These are phyloP conservation scores for Yamadazyma diddensiae DNA, from an alignment of 1,139 yeast species.

Conservation along the genomic window DNA sequence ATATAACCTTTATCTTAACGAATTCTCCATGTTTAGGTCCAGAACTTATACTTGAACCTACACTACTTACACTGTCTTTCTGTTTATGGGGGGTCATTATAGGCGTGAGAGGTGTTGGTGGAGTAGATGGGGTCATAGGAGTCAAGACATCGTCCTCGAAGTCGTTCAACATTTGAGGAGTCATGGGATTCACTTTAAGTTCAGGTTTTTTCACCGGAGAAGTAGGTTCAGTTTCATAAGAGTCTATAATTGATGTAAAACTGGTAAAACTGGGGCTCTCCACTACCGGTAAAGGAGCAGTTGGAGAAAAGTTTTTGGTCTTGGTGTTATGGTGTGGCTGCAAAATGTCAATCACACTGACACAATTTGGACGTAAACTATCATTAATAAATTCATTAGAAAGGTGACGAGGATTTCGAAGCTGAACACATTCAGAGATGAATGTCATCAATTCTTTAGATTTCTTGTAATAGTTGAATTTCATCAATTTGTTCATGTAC, in stretches of 20 bases:
- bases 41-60: not conserved
- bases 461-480: slow-evolving; percentile 13
- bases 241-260: slow-evolving; percentile 24
- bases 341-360: slow-evolving; percentile 19
- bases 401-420: slow-evolving; percentile 9
- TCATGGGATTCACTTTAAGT: slow-evolving; percentile 8
- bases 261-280: slow-evolving; percentile 20
- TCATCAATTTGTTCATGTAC: slow-evolving; percentile 29
- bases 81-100: slow-evolving; percentile 1
- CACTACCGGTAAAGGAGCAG: slow-evolving; percentile 26
- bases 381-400: slow-evolving; percentile 21
- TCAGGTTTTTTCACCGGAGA: slow-evolving; percentile 30
- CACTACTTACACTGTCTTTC: slow-evolving; percentile 2
- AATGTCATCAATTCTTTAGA: slow-evolving; percentile 18
- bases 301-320: slow-evolving; percentile 21
- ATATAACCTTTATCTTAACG: slow-evolving; percentile 30
- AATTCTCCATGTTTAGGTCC: slow-evolving; percentile 13
- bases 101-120: slow-evolving; percentile 21
- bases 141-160: slow-evolving; percentile 6
- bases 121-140: slow-evolving; percentile 18
- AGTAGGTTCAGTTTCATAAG: slow-evolving; percentile 16
- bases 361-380: slow-evolving; percentile 21
- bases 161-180: slow-evolving; percentile 7
- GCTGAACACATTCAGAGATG: slow-evolving; percentile 6
- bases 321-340: slow-evolving; percentile 10